Percentiles rank a stretch among this genome's conserved stretches.
Evolutionary conservation across 2,329 filamentous ascomycete genomes (phyloP).

Genomic region (Pestalotiopsis fici): DNA sequence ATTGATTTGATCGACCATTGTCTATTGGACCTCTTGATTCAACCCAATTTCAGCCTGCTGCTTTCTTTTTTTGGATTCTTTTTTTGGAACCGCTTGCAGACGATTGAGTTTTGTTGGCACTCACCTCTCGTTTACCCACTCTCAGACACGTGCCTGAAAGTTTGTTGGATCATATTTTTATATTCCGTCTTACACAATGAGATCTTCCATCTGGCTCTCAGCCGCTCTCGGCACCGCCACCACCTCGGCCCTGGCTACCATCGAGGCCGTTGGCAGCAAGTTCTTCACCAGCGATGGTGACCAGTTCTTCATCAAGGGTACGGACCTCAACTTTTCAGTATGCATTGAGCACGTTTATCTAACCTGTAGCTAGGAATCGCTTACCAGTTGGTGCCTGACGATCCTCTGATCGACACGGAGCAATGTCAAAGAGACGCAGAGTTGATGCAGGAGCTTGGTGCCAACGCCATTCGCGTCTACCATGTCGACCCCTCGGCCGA

Average conservation of each 20-base stretch:
- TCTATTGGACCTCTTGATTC: background rate
- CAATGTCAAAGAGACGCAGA: slow-evolving; percentile 77
- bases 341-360: background rate
- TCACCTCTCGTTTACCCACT: background rate
- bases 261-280: slow-evolving; percentile 70
- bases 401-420: slow-evolving; percentile 73
- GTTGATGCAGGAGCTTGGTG: slow-evolving; percentile 78
- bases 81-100: background rate
- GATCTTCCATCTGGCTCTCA: slow-evolving; percentile 29
- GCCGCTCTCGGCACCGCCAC: slow-evolving; percentile 34
- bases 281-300: slow-evolving; percentile 81
- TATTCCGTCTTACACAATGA: slow-evolving; percentile 34
- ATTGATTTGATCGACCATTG: background rate
- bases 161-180: background rate
- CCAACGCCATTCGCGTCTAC: slow-evolving; percentile 86
- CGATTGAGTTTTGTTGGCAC: background rate
- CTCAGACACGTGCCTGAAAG: background rate
- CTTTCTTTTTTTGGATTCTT: background rate
- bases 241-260: slow-evolving; percentile 44
- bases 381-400: slow-evolving; percentile 65
- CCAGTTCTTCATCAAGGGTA: slow-evolving; percentile 85
- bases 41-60: no score
- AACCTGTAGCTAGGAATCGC: slow-evolving; percentile 48
- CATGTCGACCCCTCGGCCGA: slow-evolving; percentile 74
- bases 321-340: background rate